Percentiles rank a stretch among this genome's conserved stretches.
Conservation (phyloP, 805 yeast species). For the Candida takata region DNA sequence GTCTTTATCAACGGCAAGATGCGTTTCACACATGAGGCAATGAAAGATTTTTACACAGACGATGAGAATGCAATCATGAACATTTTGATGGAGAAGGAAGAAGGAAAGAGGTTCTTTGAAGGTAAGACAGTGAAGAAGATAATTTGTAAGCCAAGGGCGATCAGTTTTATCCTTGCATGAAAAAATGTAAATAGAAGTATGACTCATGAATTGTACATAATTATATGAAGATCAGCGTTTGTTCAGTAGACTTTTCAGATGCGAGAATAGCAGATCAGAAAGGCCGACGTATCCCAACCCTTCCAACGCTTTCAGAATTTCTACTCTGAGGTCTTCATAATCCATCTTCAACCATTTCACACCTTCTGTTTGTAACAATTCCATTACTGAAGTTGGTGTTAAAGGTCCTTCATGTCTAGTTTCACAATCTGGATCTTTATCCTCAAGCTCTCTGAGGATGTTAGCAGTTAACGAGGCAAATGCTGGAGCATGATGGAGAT, state of each 20-base stretch:
- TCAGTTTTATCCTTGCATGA: slow-evolving; percentile 18
- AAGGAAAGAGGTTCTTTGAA: slow-evolving; percentile 35
- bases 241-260: slow-evolving; percentile 42
- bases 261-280: slow-evolving; percentile 43
- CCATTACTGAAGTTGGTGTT: slow-evolving; percentile 34
- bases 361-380: slow-evolving; percentile 20
- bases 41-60: slow-evolving; percentile 28
- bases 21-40: slow-evolving; percentile 38
- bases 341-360: slow-evolving; percentile 31
- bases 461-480: slow-evolving; percentile 39
- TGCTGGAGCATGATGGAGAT: slow-evolving; percentile 45
- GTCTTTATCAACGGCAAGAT: slow-evolving; percentile 73
- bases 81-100: slow-evolving; percentile 25
- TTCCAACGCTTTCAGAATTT: slow-evolving; percentile 36
- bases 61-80: slow-evolving; percentile 32
- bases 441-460: slow-evolving; percentile 42
- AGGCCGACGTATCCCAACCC: slow-evolving; percentile 41
- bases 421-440: slow-evolving; percentile 25
- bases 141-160: slow-evolving; percentile 40
- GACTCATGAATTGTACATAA: slow-evolving; percentile 1
- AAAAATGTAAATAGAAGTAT: slow-evolving; percentile 1
- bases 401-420: slow-evolving; percentile 47
- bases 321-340: slow-evolving; percentile 40
- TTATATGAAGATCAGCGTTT: slow-evolving; percentile 12
- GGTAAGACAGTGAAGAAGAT: slow-evolving; percentile 41